Evolutionary conservation across 345 rosid species (phyloP).

Genomic region (Physaria fendleri): DNA sequence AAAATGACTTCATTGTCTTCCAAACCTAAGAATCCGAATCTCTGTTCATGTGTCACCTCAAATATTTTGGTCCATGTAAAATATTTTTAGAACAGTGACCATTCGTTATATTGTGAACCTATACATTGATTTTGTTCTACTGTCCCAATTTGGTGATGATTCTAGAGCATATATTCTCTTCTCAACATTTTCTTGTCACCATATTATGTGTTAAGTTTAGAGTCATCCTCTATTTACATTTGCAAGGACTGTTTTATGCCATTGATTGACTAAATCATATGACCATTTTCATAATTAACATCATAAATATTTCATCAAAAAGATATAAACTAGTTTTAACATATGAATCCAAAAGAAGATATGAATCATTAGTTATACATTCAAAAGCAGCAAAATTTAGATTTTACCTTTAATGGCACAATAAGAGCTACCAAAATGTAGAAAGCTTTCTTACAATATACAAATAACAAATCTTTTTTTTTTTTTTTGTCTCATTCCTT

Average conservation of each 20-base stretch:
- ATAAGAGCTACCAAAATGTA: conserved; percentile 5
- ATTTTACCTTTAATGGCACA: not conserved
- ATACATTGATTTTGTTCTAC: conserved; percentile 2
- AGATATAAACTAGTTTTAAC: too few relatives aligned
- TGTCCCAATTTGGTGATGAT: conserved; percentile 2
- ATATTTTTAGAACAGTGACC: not conserved
- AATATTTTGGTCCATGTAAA: conserved; percentile 15
- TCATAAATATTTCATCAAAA: too few relatives aligned
- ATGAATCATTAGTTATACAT: not conserved
- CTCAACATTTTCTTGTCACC: not conserved
- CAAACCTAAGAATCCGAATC: conserved; percentile 23
- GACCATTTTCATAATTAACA: too few relatives aligned
- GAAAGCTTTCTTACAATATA: conserved; percentile 6
- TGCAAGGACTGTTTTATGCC: not conserved
- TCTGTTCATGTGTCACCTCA: conserved; percentile 17
- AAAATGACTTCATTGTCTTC: conserved; percentile 30
- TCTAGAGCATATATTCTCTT: conserved; percentile 8
- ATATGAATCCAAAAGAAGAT: conserved; percentile 2
- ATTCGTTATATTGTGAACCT: conserved; percentile 4
- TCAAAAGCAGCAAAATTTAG: not conserved
- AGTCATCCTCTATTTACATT: conserved; percentile 20
- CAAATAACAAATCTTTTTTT: not conserved
- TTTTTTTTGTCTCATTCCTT: not conserved
- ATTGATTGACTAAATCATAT: not conserved
- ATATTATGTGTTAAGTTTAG: conserved; percentile 14